A percentile compares a stretch with the other conserved stretches of the same genome.
These are phyloP conservation scores for Pseudoscleropodium purum DNA, from an alignment of 225 moss, liverwort and hornwort genomes.

Conservation along the genomic window DNA sequence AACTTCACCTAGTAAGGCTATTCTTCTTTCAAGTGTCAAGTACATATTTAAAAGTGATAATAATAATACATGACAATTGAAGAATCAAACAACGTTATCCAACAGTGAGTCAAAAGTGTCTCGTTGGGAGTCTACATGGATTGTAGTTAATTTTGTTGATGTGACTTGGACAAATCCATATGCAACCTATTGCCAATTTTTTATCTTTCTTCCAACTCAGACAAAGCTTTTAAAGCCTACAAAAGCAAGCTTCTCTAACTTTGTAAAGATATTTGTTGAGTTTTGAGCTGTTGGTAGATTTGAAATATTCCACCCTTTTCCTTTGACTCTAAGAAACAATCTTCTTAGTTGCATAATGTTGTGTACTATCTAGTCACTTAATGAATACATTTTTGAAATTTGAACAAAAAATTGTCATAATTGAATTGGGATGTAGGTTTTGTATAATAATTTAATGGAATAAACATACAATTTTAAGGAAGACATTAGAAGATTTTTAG, in stretches of 20 bases:
- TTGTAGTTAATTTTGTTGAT: neutral
- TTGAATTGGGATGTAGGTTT: neutral
- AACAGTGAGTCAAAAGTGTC: neutral
- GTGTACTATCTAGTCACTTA: too few relatives aligned
- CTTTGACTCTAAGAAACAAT: neutral
- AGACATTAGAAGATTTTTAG: too few relatives aligned
- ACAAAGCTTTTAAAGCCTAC: neutral
- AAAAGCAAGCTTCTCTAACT: neutral
- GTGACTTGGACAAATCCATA: too few relatives aligned
- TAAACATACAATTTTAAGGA: neutral
- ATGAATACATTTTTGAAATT: neutral
- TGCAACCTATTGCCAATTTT: neutral
- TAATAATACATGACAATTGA: too few relatives aligned
- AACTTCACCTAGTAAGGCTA: neutral
- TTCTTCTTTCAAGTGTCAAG: neutral
- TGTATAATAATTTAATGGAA: neutral
- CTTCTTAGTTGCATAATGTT: too few relatives aligned
- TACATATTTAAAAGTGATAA: neutral
- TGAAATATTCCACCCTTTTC: accelerated
- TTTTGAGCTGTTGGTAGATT: neutral
- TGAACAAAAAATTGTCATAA: neutral
- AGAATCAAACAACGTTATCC: neutral
- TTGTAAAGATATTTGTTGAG: neutral
- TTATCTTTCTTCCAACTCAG: neutral
- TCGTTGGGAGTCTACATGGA: too few relatives aligned